Evolutionary conservation across 75 land plant genomes (phyloP).

Genomic region (Cryptomeria japonica): DNA sequence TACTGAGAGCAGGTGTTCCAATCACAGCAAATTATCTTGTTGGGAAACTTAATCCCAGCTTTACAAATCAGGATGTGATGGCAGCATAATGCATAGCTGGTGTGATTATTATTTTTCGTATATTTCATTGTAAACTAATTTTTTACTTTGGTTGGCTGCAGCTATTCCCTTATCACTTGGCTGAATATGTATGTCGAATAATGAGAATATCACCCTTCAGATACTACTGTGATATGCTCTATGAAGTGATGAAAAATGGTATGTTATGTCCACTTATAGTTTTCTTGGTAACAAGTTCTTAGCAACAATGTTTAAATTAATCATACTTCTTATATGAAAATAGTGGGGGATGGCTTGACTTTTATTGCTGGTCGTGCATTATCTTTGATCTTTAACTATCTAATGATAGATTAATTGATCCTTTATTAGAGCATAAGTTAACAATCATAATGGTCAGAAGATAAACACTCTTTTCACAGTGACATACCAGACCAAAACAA

Average conservation of each 20-base stretch:
- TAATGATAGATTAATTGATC: neutral
- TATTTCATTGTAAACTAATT: neutral
- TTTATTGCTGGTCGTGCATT: neutral
- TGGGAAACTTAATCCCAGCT: neutral
- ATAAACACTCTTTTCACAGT: no score
- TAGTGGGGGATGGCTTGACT: neutral
- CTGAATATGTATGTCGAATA: constrained; percentile 95
- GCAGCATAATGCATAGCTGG: neutral
- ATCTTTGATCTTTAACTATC: neutral
- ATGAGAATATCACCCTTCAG: constrained; percentile 94
- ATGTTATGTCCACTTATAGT: constrained; percentile 9
- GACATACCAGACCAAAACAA: no score
- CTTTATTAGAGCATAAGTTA: neutral
- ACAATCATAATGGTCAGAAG: no score
- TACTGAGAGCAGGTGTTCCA: neutral
- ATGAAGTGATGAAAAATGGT: constrained; percentile 99
- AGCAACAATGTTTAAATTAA: neutral
- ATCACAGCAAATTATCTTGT: neutral
- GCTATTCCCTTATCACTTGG: constrained; percentile 96
- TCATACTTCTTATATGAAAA: neutral
- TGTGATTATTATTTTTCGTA: neutral
- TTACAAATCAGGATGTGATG: neutral
- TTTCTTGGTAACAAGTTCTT: neutral
- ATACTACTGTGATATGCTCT: constrained; percentile 97
- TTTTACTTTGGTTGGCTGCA: constrained; percentile 30